Evolutionary conservation across 2,329 filamentous ascomycete genomes (phyloP).

Genomic region (Aspergillus unguis): DNA sequence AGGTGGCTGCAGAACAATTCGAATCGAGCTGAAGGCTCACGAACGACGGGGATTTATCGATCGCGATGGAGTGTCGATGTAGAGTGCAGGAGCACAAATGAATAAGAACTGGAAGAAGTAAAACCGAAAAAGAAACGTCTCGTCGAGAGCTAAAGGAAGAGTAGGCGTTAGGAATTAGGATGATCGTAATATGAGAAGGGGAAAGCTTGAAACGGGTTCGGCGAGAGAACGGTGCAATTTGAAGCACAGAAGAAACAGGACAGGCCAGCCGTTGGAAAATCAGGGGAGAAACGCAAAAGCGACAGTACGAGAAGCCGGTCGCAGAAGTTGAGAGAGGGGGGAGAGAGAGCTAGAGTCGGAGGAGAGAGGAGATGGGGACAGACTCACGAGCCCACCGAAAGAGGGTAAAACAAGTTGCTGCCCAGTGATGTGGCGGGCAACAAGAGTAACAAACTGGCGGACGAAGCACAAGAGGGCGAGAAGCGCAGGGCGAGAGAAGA

Average conservation of each 20-base stretch:
- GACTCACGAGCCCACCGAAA: slow-evolving; percentile 1
- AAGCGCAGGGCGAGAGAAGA: slow-evolving; percentile 12
- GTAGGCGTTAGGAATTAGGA: slow-evolving; percentile 12
- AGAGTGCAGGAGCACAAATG: slow-evolving; percentile 7
- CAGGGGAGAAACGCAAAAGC: neutral
- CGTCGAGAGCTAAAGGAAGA: slow-evolving; percentile 6
- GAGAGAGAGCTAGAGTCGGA: slow-evolving; percentile 10
- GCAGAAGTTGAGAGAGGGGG: slow-evolving; percentile 23
- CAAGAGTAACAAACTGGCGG: neutral
- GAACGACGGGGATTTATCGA: slow-evolving; percentile 13
- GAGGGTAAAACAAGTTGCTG: slow-evolving; percentile 4
- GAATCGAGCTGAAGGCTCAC: slow-evolving; percentile 14
- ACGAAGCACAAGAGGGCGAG: slow-evolving; percentile 21
- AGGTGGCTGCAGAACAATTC: slow-evolving; percentile 20
- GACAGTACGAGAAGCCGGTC: slow-evolving; percentile 11
- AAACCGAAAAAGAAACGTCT: slow-evolving; percentile 10
- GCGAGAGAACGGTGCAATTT: slow-evolving; percentile 5
- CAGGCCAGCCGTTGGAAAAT: neutral
- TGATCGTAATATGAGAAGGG: slow-evolving; percentile 13
- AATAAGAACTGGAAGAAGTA: slow-evolving; percentile 8
- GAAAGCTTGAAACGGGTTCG: slow-evolving; percentile 10
- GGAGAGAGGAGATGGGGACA: slow-evolving; percentile 11
- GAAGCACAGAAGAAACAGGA: neutral
- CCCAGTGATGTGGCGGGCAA: slow-evolving; percentile 6
- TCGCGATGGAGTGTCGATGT: slow-evolving; percentile 4